These are phyloP conservation scores for Pichia gijzeniarum DNA, from an alignment of 805 yeast genomes.

Conservation along the genomic window DNA sequence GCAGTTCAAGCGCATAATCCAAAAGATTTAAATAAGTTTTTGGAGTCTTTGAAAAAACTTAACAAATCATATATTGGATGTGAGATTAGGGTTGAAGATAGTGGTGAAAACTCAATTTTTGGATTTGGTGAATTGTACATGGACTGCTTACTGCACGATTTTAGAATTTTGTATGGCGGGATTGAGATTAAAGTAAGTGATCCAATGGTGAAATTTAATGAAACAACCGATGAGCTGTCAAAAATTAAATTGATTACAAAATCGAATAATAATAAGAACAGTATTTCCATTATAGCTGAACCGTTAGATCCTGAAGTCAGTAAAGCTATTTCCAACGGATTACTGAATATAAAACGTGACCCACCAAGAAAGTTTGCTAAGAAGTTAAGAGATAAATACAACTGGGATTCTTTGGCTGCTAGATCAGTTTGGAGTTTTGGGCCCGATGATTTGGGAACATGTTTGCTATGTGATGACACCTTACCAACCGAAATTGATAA, in stretches of 20 bases:
- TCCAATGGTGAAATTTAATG: conserved; percentile 75
- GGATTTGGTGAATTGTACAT: conserved; percentile 87
- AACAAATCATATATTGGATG: conserved; percentile 61
- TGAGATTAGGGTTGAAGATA: conserved; percentile 70
- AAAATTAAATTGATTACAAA: conserved; percentile 58
- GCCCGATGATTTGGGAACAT: conserved; percentile 48
- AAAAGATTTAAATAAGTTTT: conserved; percentile 65
- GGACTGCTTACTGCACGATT: conserved; percentile 76
- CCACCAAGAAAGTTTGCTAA: conserved; percentile 45
- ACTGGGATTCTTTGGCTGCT: conserved; percentile 81
- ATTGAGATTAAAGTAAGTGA: conserved; percentile 77
- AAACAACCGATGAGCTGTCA: conserved; percentile 63
- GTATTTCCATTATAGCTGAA: conserved; percentile 68
- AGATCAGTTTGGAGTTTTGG: conserved; percentile 78
- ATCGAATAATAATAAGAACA: conserved; percentile 48
- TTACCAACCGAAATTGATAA: conserved; percentile 65
- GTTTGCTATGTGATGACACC: conserved; percentile 60
- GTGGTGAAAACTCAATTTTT: conserved; percentile 75
- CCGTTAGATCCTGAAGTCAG: conserved; percentile 57
- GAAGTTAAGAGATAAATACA: conserved; percentile 47
- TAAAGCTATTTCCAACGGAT: conserved; percentile 48
- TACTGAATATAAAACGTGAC: conserved; percentile 19
- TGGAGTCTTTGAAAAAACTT: conserved; percentile 61
- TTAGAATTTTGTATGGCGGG: conserved; percentile 55
- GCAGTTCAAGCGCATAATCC: conserved; percentile 81